Conservation (phyloP, 805 yeast genomes). For the Candida verbasci region DNA sequence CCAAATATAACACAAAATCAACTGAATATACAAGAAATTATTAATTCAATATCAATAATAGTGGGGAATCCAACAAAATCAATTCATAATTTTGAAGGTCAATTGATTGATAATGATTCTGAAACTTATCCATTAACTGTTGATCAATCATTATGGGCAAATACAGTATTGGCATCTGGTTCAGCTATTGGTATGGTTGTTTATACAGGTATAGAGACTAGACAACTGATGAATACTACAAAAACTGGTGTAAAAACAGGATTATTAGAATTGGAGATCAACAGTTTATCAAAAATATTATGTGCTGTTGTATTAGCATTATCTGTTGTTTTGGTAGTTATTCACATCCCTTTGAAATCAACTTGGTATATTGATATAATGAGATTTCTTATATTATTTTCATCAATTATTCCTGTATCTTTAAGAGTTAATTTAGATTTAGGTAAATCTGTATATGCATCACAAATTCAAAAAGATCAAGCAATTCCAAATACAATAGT, state of each 20-base stretch:
- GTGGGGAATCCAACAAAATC: conserved; percentile 82
- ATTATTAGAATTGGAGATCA: conserved; percentile 84
- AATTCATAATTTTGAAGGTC: conserved; percentile 79
- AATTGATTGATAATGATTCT: conserved; percentile 48
- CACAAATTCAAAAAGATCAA: conserved; percentile 85
- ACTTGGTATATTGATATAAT: conserved; percentile 89
- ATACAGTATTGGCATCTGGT: conserved; percentile 94
- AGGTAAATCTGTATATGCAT: conserved; percentile 93
- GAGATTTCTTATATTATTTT: conserved; percentile 86
- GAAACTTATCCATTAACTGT: conserved; percentile 60
- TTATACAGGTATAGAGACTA: conserved; percentile 89
- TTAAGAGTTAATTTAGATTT: conserved; percentile 90
- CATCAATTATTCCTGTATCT: conserved; percentile 95
- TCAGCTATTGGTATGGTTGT: conserved; percentile 82
- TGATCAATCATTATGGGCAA: conserved; percentile 97
- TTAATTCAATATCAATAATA: conserved; percentile 47
- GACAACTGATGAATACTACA: conserved; percentile 93
- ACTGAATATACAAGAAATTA: conserved; percentile 43
- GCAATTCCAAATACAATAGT: conserved; percentile 85
- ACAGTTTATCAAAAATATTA: conserved; percentile 78
- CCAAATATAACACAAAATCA: conserved; percentile 64
- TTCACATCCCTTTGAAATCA: conserved; percentile 52
- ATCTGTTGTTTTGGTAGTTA: conserved; percentile 71
- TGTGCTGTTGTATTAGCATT: conserved; percentile 82
- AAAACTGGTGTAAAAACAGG: conserved; percentile 85